phyloP scores from a whole-genome alignment of 2,329 filamentous ascomycete species.

The Claviceps sp. region DNA sequence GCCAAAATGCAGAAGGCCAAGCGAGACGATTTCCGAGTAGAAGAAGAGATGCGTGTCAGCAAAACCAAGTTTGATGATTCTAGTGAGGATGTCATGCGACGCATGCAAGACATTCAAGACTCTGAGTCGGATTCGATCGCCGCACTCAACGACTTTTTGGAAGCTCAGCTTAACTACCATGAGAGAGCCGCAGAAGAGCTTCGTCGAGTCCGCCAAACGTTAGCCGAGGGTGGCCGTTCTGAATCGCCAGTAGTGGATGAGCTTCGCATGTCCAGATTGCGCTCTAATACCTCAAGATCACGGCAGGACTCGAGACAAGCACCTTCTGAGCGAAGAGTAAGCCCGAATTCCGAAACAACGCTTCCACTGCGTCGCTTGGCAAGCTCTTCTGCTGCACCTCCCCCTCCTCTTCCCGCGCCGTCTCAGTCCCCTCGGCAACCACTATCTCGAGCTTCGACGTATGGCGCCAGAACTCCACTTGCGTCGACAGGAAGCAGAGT shows the following conservation, averaged over 20 bases:
- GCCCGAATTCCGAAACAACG: slow-evolving; percentile 23
- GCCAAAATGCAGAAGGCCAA: slow-evolving; percentile 88
- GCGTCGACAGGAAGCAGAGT: slow-evolving; percentile 11
- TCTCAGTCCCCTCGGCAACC: slow-evolving; percentile 11
- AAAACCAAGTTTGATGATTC: slow-evolving; percentile 96
- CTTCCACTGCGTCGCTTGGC: slow-evolving; percentile 30
- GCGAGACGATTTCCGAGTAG: slow-evolving; percentile 82
- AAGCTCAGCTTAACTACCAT: slow-evolving; percentile 81
- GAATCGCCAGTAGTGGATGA: slow-evolving; percentile 5
- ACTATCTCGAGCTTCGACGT: slow-evolving; percentile 1
- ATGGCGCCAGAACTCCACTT: slow-evolving; percentile 4
- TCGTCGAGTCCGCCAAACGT: slow-evolving; percentile 35
- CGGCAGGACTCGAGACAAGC: slow-evolving; percentile 16
- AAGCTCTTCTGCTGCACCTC: slow-evolving; percentile 15
- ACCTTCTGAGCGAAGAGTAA: neutral
- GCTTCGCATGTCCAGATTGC: slow-evolving; percentile 21
- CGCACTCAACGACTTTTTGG: slow-evolving; percentile 69
- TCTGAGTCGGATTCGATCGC: slow-evolving; percentile 70
- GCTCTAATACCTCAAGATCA: slow-evolving; percentile 37
- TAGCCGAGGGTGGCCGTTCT: slow-evolving; percentile 19
- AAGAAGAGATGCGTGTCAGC: slow-evolving; percentile 81
- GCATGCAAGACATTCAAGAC: slow-evolving; percentile 96
- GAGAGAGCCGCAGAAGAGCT: slow-evolving; percentile 83
- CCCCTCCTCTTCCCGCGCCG: slow-evolving; percentile 21
- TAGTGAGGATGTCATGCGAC: slow-evolving; percentile 76